A percentile compares a stretch with the other conserved stretches of the same genome.
Conservation (phyloP, 1,284 basidiomycete genomes). For the Malassezia pachydermatis region DNA sequence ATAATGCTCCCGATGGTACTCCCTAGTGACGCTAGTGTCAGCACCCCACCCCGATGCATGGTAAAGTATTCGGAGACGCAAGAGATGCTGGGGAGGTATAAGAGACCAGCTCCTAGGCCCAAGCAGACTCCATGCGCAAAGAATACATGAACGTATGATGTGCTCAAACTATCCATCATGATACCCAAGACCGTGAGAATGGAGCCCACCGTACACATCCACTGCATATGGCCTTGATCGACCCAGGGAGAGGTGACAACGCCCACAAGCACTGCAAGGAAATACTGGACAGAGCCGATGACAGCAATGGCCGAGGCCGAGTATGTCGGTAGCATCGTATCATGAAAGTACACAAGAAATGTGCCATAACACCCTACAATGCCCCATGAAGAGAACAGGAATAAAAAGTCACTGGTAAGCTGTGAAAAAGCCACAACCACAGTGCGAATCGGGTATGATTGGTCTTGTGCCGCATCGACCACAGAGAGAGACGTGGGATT, state of each 20-base stretch:
- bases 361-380: slow-evolving; percentile 1
- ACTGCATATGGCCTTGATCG: slow-evolving; percentile 16
- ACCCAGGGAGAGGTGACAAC: slow-evolving; percentile 29
- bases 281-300: slow-evolving; percentile 33
- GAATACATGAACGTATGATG: slow-evolving; percentile 6
- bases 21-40: slow-evolving; percentile 15
- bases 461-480: not conserved
- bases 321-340: not conserved
- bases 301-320: slow-evolving; percentile 21
- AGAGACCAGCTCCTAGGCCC: slow-evolving; percentile 7
- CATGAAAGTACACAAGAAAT: slow-evolving; percentile 2
- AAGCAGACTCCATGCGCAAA: slow-evolving; percentile 10
- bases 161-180: slow-evolving; percentile 11
- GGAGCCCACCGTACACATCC: not conserved
- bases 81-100: slow-evolving; percentile 16
- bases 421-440: not conserved
- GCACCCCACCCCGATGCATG: slow-evolving; percentile 1
- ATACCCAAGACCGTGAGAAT: slow-evolving; percentile 7
- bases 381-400: slow-evolving; percentile 3
- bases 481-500: not conserved
- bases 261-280: slow-evolving; percentile 26
- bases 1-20: slow-evolving; percentile 21
- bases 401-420: not conserved
- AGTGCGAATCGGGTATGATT: not conserved
- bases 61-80: slow-evolving; percentile 10